Conservation (phyloP, 2,329 filamentous ascomycete species). For the Cladosporium phlei region DNA sequence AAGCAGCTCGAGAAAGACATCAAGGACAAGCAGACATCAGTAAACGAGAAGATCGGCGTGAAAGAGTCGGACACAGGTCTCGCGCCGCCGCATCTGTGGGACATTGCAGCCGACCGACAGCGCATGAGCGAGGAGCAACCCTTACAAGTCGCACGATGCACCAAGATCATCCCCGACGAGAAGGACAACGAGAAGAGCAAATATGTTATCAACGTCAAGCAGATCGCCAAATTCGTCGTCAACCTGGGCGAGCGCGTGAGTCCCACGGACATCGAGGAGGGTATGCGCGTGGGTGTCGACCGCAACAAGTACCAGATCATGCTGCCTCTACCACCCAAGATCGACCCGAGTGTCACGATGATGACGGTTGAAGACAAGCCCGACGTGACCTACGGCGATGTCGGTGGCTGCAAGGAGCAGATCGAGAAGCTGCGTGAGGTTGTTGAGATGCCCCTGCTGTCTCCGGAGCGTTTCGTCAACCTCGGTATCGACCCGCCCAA, state of each 20-base stretch:
- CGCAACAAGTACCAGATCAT: slow-evolving; percentile 99
- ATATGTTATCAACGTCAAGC: slow-evolving; percentile 99
- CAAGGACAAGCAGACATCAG: slow-evolving; percentile 96
- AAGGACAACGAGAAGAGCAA: slow-evolving; percentile 97
- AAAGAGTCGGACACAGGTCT: slow-evolving; percentile 98
- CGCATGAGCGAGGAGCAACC: slow-evolving; percentile 98
- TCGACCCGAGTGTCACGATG: slow-evolving; percentile 98
- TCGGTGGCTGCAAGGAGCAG: slow-evolving; percentile 98
- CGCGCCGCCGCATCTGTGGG: slow-evolving; percentile 97
- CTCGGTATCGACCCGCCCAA: slow-evolving; percentile 99
- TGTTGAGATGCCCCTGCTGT: slow-evolving; percentile 95
- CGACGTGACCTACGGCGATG: slow-evolving; percentile 97
- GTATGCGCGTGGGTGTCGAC: slow-evolving; percentile 96
- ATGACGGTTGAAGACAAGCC: slow-evolving; percentile 99
- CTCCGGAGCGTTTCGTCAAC: slow-evolving; percentile 93
- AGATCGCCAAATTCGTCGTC: slow-evolving; percentile 99
- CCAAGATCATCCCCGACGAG: slow-evolving; percentile 97
- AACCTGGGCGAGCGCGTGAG: slow-evolving; percentile 95
- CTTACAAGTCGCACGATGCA: slow-evolving; percentile 93
- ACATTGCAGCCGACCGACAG: slow-evolving; percentile 94
- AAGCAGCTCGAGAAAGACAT: slow-evolving; percentile 99
- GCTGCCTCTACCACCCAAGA: slow-evolving; percentile 91
- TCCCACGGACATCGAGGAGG: slow-evolving; percentile 98
- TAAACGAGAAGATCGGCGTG: slow-evolving; percentile 92
- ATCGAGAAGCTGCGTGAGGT: slow-evolving; percentile 98